A percentile compares a stretch with the other conserved stretches of the same genome.
Conservation (phyloP, 2,329 filamentous ascomycete species). For the Penicillium sp. region DNA sequence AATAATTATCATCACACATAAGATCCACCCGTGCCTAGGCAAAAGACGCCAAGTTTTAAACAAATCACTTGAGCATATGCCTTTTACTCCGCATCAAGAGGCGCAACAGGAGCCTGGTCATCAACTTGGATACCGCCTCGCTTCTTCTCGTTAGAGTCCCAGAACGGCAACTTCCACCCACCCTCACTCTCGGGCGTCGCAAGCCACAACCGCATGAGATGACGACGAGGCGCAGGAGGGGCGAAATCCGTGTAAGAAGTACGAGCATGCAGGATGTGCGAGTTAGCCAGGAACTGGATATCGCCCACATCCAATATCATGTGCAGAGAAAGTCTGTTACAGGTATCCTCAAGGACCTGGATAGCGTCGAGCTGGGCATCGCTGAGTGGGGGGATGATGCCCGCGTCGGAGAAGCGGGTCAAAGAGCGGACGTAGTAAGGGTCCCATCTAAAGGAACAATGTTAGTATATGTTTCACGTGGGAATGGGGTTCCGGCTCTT, state of each 20-base stretch:
- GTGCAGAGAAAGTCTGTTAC: constrained; percentile 70
- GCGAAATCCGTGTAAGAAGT: constrained; percentile 75
- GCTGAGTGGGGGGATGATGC: constrained; percentile 71
- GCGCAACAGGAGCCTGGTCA: constrained; percentile 71
- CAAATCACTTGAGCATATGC: background rate
- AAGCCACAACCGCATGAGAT: constrained; percentile 82
- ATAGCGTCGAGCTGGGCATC: constrained; percentile 68
- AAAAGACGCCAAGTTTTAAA: background rate
- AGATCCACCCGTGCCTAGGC: background rate
- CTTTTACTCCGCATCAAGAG: constrained; percentile 72
- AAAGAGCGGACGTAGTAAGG: constrained; percentile 83
- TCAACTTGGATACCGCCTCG: constrained; percentile 86
- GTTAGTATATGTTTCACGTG: background rate
- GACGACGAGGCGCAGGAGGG: constrained; percentile 68
- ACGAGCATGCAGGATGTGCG: constrained; percentile 76
- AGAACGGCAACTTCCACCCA: constrained; percentile 81
- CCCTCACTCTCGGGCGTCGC: constrained; percentile 79
- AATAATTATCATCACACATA: background rate
- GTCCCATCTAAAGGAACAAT: constrained; percentile 60
- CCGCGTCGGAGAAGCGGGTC: constrained; percentile 69
- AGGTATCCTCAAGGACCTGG: constrained; percentile 72
- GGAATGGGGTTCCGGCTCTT: constrained; percentile 12
- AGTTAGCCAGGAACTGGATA: constrained; percentile 82
- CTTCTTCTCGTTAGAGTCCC: constrained; percentile 80
- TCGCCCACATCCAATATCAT: constrained; percentile 86